Conservation (phyloP, 345 rosid species). For the Eucalyptus guilfoylei region DNA sequence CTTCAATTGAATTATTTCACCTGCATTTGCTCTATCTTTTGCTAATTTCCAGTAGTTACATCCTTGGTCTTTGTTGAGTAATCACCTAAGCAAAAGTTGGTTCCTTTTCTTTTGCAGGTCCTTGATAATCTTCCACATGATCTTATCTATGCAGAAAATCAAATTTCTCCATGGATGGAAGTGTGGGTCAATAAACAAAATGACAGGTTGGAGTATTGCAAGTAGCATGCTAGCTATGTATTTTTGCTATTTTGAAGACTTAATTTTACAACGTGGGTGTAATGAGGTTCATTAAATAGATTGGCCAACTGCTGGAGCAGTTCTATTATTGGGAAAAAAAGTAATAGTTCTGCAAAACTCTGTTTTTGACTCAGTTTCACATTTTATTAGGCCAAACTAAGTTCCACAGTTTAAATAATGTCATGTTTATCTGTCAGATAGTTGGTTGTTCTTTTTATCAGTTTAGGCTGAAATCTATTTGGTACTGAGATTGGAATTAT, state of each 20-base stretch:
- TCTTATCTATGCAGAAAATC: slow-evolving; percentile 73
- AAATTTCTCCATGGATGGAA: slow-evolving; percentile 86
- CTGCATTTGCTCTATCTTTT: not conserved
- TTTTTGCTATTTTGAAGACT: not conserved
- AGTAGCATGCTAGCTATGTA: not conserved
- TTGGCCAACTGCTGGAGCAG: not conserved
- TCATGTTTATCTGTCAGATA: not conserved
- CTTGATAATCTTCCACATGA: slow-evolving; percentile 99
- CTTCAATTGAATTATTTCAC: not conserved
- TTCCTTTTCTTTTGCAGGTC: slow-evolving; percentile 40
- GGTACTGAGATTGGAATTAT: not conserved
- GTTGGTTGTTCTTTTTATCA: not conserved
- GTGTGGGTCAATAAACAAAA: slow-evolving; percentile 78
- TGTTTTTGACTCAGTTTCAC: not conserved
- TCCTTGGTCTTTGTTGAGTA: not conserved
- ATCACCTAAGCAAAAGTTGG: slow-evolving; percentile 37
- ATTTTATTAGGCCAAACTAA: not conserved
- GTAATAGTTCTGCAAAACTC: not conserved
- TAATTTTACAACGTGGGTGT: not conserved
- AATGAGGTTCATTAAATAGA: not conserved
- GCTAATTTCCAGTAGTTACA: not conserved
- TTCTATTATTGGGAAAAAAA: not conserved
- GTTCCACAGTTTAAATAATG: not conserved
- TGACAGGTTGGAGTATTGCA: slow-evolving; percentile 29
- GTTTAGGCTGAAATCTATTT: not conserved